Conservation (phyloP, 169 alveolate genomes). For the Cryptosporidium parvum region DNA sequence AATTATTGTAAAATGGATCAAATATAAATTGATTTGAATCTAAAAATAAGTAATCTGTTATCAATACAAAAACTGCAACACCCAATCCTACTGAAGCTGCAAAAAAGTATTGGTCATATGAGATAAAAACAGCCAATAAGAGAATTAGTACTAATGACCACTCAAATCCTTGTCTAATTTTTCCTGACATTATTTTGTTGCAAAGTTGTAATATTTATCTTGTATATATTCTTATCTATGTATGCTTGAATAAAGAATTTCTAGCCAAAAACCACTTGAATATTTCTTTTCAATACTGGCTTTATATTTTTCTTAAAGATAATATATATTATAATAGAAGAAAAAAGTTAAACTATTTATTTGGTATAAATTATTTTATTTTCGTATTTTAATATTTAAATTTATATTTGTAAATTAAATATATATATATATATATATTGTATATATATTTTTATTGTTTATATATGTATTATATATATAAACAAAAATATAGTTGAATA, state of each 20-base stretch:
- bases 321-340: too few species aligned
- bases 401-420: too few species aligned
- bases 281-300: not conserved
- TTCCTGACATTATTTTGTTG: conserved; percentile 29
- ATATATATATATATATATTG: too few species aligned
- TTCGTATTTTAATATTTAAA: too few species aligned
- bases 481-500: too few species aligned
- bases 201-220: not conserved
- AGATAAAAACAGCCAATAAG: conserved; percentile 33
- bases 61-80: conserved; percentile 22
- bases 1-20: conserved; percentile 70
- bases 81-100: conserved; percentile 58
- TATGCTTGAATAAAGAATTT: too few species aligned
- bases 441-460: too few species aligned
- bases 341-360: too few species aligned
- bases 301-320: too few species aligned
- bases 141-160: conserved; percentile 41
- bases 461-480: too few species aligned
- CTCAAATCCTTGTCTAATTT: conserved; percentile 69
- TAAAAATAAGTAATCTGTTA: conserved; percentile 45
- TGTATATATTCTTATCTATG: not conserved
- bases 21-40: conserved; percentile 62
- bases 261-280: not conserved
- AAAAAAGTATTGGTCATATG: conserved; percentile 49
- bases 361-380: too few species aligned